These are phyloP conservation scores for Hyphopichia fennica DNA, from an alignment of 1,139 yeast species.

Conservation along the genomic window DNA sequence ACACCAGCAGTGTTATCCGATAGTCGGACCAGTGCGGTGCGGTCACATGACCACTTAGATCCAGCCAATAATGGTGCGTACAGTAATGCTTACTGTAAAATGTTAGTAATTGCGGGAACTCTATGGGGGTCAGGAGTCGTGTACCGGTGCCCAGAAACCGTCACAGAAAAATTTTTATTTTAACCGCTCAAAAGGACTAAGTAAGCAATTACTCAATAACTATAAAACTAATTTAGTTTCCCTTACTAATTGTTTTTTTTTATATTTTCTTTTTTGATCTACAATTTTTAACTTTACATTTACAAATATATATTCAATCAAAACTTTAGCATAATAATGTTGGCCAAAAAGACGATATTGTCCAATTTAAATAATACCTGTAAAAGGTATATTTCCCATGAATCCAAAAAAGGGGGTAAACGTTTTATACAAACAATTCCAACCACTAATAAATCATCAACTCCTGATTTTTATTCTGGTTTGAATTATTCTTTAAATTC, in stretches of 20 bases:
- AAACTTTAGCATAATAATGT: slow-evolving; percentile 6
- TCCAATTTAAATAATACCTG: slow-evolving; percentile 9
- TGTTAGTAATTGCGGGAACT: not conserved
- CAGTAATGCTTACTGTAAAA: not conserved
- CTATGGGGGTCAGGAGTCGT: not conserved
- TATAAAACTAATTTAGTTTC: not conserved
- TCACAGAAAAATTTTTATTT: not conserved
- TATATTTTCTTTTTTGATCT: not conserved
- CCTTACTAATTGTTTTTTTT: too few species aligned
- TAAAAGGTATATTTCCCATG: slow-evolving; percentile 26
- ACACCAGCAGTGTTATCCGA: not conserved
- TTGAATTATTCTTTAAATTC: slow-evolving; percentile 20
- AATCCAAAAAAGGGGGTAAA: slow-evolving; percentile 28
- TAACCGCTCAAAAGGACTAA: too few species aligned
- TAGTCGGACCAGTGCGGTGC: not conserved
- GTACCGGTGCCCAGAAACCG: not conserved
- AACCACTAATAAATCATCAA: slow-evolving; percentile 18
- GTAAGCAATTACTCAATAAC: not conserved
- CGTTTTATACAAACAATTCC: slow-evolving; percentile 48
- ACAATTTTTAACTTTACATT: not conserved
- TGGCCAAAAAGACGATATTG: slow-evolving; percentile 13
- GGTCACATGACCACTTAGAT: not conserved
- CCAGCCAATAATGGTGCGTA: slow-evolving; percentile 1
- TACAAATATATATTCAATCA: not conserved
- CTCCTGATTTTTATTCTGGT: slow-evolving; percentile 25